Percentiles rank a stretch among this genome's conserved stretches.
Conservation (phyloP, 1,284 basidiomycete genomes). For the Tremellales sp. region DNA sequence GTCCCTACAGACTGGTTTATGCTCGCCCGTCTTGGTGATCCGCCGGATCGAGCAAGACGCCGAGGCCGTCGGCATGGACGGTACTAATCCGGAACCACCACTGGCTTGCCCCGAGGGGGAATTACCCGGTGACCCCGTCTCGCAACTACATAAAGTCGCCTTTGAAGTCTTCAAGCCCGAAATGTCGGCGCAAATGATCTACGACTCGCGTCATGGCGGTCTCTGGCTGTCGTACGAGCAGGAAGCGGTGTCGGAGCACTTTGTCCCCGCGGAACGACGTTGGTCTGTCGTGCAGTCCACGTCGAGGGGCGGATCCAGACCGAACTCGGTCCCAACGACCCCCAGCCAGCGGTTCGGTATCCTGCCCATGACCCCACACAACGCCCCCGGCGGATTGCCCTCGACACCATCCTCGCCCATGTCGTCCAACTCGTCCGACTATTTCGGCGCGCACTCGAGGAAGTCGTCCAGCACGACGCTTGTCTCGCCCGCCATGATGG, state of each 20-base stretch:
- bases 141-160: conserved; percentile 88
- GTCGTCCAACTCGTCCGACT: conserved; percentile 32
- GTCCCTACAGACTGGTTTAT: conserved; percentile 86
- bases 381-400: conserved; percentile 24
- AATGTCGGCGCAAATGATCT: conserved; percentile 12
- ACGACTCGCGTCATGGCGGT: conserved; percentile 29
- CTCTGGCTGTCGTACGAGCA: conserved; percentile 43
- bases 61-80: conserved; percentile 76
- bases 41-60: conserved; percentile 89
- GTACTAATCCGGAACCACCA: conserved; percentile 21
- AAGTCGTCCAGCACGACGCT: conserved; percentile 38
- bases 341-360: conserved; percentile 37
- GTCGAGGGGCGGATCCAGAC: conserved; percentile 16
- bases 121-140: conserved; percentile 86
- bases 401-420: conserved; percentile 41
- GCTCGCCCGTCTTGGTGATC: conserved; percentile 87
- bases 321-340: conserved; percentile 37
- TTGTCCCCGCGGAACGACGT: conserved; percentile 26
- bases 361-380: conserved; percentile 48
- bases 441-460: conserved; percentile 38
- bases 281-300: conserved; percentile 23
- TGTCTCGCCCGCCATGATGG: conserved; percentile 27
- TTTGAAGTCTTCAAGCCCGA: conserved; percentile 75
- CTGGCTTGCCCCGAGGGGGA: conserved; percentile 67
- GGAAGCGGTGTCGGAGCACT: conserved; percentile 32